Base-by-base conservation (phyloP, 164 flowering plant genomes). In the Piper longum region DNA sequence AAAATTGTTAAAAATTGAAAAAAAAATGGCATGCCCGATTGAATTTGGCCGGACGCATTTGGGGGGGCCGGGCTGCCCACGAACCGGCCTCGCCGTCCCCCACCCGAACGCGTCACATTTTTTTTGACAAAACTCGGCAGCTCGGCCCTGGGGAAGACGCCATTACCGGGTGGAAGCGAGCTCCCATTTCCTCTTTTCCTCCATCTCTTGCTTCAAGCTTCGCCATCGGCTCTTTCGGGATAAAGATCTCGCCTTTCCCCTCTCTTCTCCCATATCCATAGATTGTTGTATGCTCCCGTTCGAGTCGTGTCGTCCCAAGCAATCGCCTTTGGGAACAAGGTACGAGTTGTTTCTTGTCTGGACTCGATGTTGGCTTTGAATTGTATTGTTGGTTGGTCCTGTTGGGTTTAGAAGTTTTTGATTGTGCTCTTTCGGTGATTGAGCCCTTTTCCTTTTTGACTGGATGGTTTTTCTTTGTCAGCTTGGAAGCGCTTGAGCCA, bases 401-500 rank as follows among this genome's bases (percentile, higher is more conserved):
- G 82, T 81, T 60, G 82, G 78, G 78, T 77, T 7, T 78, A 75
- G 71, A 76, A 81, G 84, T 48, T 9, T 9, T 9, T 48, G 1
- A 5, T 2, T 48, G 52, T 5, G 52, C 14, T 48, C 11, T 44
- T 5, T 44, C 8, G 1, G 48, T 44, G 48, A 5, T 44, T 5
- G 11, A 48, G 82, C 83, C 43, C 52, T 48, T 48, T 48, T 8
- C 14, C 2, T 51, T 51, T 2, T 62, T 14, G 26, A 14, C 5
- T n/a, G 41, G 19, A 54, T 88, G 87, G 95, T 16, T 77, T 62
- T 84, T 83, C 61, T 60, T 91, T 16, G 71, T 64, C 63, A 84
- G 88, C 1, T 88, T 14, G 40, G 4, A 65, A 48, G 19, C 43
- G 44, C 11, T n/a, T 54, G 91, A 96, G 73, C 86, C 5, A 59